These are phyloP conservation scores for Aspergillus campestris DNA, from an alignment of 495 filamentous ascomycete genomes.

Conservation along the genomic window DNA sequence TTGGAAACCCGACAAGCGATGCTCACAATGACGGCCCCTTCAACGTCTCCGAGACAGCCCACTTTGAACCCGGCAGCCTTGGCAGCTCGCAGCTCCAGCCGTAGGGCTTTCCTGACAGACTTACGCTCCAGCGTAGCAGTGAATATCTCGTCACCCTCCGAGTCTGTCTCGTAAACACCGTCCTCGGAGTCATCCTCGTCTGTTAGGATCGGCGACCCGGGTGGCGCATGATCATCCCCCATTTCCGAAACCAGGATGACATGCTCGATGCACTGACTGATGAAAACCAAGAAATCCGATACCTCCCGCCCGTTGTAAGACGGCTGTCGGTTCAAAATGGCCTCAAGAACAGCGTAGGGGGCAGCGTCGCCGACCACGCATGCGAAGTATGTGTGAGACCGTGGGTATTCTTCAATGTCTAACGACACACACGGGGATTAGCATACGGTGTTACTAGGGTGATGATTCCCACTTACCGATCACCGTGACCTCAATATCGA, in stretches of 20 bases:
- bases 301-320: slow-evolving; percentile 20
- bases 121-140: slow-evolving; percentile 22
- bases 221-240: too few relatives aligned
- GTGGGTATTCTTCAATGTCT: slow-evolving; percentile 61
- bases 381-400: slow-evolving; percentile 49
- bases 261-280: slow-evolving; percentile 20
- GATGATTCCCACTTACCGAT: slow-evolving; percentile 35
- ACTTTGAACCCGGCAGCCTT: slow-evolving; percentile 66
- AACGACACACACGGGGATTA: background rate
- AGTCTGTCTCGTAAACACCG: slow-evolving; percentile 18
- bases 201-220: background rate
- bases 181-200: slow-evolving; percentile 10
- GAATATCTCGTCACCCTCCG: slow-evolving; percentile 26
- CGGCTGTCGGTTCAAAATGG: slow-evolving; percentile 34
- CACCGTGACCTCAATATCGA: slow-evolving; percentile 47
- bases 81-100: slow-evolving; percentile 52
- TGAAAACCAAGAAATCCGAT: slow-evolving; percentile 22
- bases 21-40: slow-evolving; percentile 53
- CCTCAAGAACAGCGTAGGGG: slow-evolving; percentile 31
- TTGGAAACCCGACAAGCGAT: slow-evolving; percentile 53
- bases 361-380: slow-evolving; percentile 48
- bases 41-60: slow-evolving; percentile 49
- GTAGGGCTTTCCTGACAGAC: slow-evolving; percentile 30
- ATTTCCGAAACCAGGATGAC: too few relatives aligned
- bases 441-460: slow-evolving; percentile 1